Evolutionary conservation across 176 grass and related monocot genomes (phyloP), one percentile per base, ranked within the genome.

Genomic region (Zoysia pacifica): DNA sequence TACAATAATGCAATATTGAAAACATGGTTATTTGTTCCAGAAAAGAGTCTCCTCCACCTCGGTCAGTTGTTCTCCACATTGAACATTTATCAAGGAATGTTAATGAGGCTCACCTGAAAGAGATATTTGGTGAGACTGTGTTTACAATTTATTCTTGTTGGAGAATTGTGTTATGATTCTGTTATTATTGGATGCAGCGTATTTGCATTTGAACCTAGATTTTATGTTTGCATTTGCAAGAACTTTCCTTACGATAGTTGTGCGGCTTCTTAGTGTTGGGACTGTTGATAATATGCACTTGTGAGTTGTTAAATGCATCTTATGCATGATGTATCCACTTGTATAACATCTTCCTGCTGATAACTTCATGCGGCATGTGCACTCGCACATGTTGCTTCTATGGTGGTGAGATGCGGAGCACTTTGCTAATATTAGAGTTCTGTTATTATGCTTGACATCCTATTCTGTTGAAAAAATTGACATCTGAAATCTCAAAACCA

Each of bases 21-120:
- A 63, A 66, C 13, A 50, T 68, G 53, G 47, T 55, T 69, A 6
- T 43, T 76, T 60, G 36, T 91, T 95, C 88, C 86, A 99, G 97
- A 88, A 99, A 99, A 90, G 50, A 82, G 42, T 96, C 97, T 69
- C 95, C 92, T 48, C 52, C 82, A 69, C 73, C 90, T 3, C 86
- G 96, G 80, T 93, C 97, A 2, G 88, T 89, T 78, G 93, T 99
- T 81, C 90, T 99, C 81, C 91, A 93, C 83, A 89, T 99, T 51
- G 90, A 99, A 83, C 93, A 96, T 86, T 76, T 99, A 49, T 96
- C 97, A 20, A 93, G 97, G 76, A 99, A 99, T 86, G 86, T 99
- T 10, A 99, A 90, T 65, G 97, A 99, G 82, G 88, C 97, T 73
- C 97, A 96, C 89, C 77, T 99, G 65, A 96, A 99, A 88, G 97